Evolutionary conservation across 352 stramenopile species (phyloP).

Genomic region (Bremia lactucae): DNA sequence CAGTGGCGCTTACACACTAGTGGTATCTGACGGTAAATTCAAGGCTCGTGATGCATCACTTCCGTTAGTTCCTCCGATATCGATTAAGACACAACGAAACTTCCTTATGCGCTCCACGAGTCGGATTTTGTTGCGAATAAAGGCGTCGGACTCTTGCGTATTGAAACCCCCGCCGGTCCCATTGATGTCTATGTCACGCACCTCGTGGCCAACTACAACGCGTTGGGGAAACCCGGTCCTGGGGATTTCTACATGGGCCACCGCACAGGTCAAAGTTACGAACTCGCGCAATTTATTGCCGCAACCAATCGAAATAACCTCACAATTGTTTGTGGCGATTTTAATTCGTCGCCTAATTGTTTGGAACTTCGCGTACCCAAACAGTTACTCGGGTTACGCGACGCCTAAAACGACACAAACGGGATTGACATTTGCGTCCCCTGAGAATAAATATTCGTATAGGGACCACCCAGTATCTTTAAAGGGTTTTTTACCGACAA

Average conservation of each 20-base stretch:
- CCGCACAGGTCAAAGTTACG: slow-evolving; percentile 53
- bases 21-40: too few relatives aligned
- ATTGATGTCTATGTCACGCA: slow-evolving; percentile 76
- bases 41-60: too few relatives aligned
- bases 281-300: slow-evolving; percentile 60
- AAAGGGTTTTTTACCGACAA: slow-evolving; percentile 67
- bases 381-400: slow-evolving; percentile 39
- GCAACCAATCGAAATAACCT: slow-evolving; percentile 45
- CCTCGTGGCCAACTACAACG: slow-evolving; percentile 72
- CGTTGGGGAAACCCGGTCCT: slow-evolving; percentile 46
- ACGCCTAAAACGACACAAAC: slow-evolving; percentile 67
- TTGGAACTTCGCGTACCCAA: slow-evolving; percentile 51
- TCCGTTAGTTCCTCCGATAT: too few relatives aligned
- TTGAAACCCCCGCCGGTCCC: slow-evolving; percentile 45
- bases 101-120: slow-evolving; percentile 68
- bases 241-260: slow-evolving; percentile 63
- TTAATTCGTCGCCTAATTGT: slow-evolving; percentile 72
- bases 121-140: slow-evolving; percentile 78
- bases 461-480: slow-evolving; percentile 69
- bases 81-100: too few relatives aligned
- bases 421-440: slow-evolving; percentile 63
- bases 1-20: too few relatives aligned
- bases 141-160: slow-evolving; percentile 47
- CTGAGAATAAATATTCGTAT: slow-evolving; percentile 75
- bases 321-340: slow-evolving; percentile 63